Base-by-base conservation (phyloP, 2,329 filamentous ascomycete species). In the Fusarium sp. region DNA sequence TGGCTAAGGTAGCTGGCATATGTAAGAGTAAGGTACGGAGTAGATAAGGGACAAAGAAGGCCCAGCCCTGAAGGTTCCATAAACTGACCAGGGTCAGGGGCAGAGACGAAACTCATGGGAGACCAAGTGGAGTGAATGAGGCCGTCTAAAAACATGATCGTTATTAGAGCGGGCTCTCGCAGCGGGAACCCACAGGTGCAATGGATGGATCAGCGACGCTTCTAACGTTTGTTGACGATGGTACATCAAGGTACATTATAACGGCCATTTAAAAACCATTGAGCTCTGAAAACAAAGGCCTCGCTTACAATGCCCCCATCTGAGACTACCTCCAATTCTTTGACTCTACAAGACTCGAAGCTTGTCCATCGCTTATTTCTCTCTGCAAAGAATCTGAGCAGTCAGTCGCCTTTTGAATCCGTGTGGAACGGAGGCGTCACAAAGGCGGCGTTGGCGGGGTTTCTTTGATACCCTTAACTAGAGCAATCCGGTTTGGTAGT, bases 131-230 rank as follows among this genome's bases (percentile, higher is more conserved):
- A 54, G 67, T 49, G 60, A 54, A 62, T 49, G 52, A 46, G 36
- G 65, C 51, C 46, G 49, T 36, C 44, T 24, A 52, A 47, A 46
- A 54, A 51, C 42, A 56, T 57, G 53, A 60, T 65, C 60, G 44
- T 51, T 54, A 36, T 66, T 53, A 57, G 52, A 69, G 45, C 49
- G 53, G 45, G 66, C 53, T 70, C 53, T 67, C 46, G 57, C 52
- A 67, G 47, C 67, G 67, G 67, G 62, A 69, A 51, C 67, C 53
- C 66, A 67, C 67, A 67, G 56, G 60, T 36, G 28, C 55, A 57
- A 61, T 55, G 60, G 28, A 51, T 55, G 46, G 40, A 68, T 68
- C 65, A 57, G 34, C 60, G 56, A 34, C 50, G 65, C 53, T 26
- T 55, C 46, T 38, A 67, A 67, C 66, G 57, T 47, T 31, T 43